Conservation (phyloP, 306 rosid species). For the Vigna hirtella region DNA sequence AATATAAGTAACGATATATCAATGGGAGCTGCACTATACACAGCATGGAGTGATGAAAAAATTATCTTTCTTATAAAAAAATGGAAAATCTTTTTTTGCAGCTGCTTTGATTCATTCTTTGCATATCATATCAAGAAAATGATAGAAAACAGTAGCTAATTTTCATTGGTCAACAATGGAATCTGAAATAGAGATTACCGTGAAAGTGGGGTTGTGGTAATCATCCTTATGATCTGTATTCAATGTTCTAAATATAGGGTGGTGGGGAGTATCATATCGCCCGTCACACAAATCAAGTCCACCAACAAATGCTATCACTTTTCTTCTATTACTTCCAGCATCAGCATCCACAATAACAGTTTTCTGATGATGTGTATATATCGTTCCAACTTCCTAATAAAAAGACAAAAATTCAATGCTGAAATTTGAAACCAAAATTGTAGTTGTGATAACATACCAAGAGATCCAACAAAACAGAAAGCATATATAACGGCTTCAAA, state of each 20-base stretch:
- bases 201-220: slow-evolving; percentile 94
- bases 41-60: slow-evolving; percentile 11
- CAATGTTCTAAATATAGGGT: slow-evolving; percentile 76
- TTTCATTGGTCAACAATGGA: slow-evolving; percentile 34
- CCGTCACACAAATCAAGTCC: slow-evolving; percentile 99
- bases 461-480: background rate
- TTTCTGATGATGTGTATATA: slow-evolving; percentile 99
- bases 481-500: slow-evolving; percentile 34
- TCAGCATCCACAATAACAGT: slow-evolving; percentile 94
- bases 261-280: slow-evolving; percentile 88
- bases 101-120: slow-evolving; percentile 18
- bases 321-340: slow-evolving; percentile 80
- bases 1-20: background rate
- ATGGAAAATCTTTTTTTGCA: background rate
- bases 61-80: slow-evolving; percentile 23
- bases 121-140: slow-evolving; percentile 9
- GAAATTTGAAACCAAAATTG: slow-evolving; percentile 38
- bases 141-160: slow-evolving; percentile 26
- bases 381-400: slow-evolving; percentile 91
- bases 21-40: slow-evolving; percentile 5
- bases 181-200: slow-evolving; percentile 60
- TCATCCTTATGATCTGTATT: slow-evolving; percentile 88
- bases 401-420: slow-evolving; percentile 37
- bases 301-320: slow-evolving; percentile 92
- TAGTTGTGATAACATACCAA: slow-evolving; percentile 18